Percentiles rank a stretch among this genome's conserved stretches.
These are phyloP conservation scores for Pleurotus pulmonarius DNA, from an alignment of 768 basidiomycete genomes.

Conservation along the genomic window DNA sequence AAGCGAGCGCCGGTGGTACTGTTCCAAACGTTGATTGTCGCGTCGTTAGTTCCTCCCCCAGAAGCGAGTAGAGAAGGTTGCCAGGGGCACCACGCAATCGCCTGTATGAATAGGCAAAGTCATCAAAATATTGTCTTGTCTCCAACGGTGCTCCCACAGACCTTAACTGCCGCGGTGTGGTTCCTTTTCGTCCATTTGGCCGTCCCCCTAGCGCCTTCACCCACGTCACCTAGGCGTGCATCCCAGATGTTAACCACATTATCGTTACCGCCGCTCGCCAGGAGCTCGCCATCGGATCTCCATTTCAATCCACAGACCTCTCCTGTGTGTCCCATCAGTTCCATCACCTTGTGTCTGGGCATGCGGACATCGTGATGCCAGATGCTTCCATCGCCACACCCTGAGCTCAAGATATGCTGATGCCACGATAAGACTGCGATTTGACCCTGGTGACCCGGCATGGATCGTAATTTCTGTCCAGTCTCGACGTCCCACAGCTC, in stretches of 20 bases:
- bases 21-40: conserved; percentile 88
- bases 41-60: conserved; percentile 94
- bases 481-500: conserved; percentile 94
- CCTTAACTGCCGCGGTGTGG: conserved; percentile 86
- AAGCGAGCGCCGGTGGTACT: conserved; percentile 88
- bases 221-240: conserved; percentile 63
- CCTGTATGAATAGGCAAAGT: conserved; percentile 38
- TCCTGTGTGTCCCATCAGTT: conserved; percentile 84
- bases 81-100: conserved; percentile 98
- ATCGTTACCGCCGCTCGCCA: conserved; percentile 96
- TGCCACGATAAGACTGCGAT: conserved; percentile 87
- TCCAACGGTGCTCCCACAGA: conserved; percentile 12
- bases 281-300: conserved; percentile 81
- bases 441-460: conserved; percentile 83
- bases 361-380: conserved; percentile 95
- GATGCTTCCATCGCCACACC: conserved; percentile 92
- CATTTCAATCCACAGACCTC: conserved; percentile 94
- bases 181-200: conserved; percentile 91
- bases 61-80: conserved; percentile 86
- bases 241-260: conserved; percentile 99
- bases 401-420: conserved; percentile 79
- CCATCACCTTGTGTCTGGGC: conserved; percentile 83
- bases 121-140: too few species aligned
- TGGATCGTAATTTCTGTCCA: conserved; percentile 80
- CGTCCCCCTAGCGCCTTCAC: conserved; percentile 41